A percentile compares a stretch with the other conserved stretches of the same genome.
These are phyloP conservation scores for Digitaria exilis DNA, from an alignment of 202 grass and related monocot genomes.

Conservation along the genomic window DNA sequence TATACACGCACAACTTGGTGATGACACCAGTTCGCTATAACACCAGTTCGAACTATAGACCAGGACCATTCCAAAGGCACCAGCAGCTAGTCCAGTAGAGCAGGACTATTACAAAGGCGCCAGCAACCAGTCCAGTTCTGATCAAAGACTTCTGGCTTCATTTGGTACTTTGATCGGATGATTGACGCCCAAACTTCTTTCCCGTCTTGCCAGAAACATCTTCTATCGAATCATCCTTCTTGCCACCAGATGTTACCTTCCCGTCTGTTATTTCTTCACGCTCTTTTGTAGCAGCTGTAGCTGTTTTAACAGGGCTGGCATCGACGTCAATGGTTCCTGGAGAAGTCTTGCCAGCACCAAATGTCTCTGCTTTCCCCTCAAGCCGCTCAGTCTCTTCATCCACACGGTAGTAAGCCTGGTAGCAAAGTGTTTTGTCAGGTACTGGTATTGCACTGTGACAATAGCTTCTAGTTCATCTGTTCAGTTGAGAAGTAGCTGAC, in stretches of 20 bases:
- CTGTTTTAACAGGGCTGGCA: neutral
- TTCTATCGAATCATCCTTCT: neutral
- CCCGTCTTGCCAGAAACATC: slow-evolving; percentile 37
- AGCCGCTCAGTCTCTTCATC: slow-evolving; percentile 51
- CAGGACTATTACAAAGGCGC: neutral
- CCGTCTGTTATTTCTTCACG: neutral
- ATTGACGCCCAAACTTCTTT: slow-evolving; percentile 19
- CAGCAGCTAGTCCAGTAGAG: neutral
- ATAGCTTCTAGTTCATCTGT: slow-evolving; percentile 12
- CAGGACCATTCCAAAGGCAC: neutral
- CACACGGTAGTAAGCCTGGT: slow-evolving; percentile 67
- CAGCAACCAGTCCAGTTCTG: slow-evolving; percentile 2
- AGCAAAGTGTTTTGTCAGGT: slow-evolving; percentile 25
- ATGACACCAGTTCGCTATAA: neutral
- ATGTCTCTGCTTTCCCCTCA: neutral
- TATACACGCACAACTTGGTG: slow-evolving; percentile 24
- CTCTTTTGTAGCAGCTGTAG: neutral
- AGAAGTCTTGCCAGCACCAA: slow-evolving; percentile 5
- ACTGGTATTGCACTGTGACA: neutral
- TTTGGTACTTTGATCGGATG: slow-evolving; percentile 18
- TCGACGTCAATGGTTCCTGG: slow-evolving; percentile 6
- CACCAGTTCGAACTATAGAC: neutral
- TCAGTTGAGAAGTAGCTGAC: slow-evolving; percentile 13
- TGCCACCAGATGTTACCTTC: neutral
- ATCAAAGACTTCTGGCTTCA: slow-evolving; percentile 19